These are phyloP conservation scores for Citrus medica DNA, from an alignment of 345 rosid genomes.

Conservation along the genomic window DNA sequence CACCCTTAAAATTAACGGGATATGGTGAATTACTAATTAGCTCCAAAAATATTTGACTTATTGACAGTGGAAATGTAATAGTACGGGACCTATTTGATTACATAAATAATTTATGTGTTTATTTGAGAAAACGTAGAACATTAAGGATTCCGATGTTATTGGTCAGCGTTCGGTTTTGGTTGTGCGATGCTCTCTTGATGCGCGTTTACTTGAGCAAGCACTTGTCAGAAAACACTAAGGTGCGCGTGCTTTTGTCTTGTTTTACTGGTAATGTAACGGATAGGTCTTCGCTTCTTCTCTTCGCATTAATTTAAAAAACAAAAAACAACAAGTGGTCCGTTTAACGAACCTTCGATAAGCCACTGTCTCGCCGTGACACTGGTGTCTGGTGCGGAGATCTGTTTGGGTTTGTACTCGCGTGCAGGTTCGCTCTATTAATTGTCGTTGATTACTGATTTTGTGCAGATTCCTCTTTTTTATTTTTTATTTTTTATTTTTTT, in stretches of 20 bases:
- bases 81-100: no score
- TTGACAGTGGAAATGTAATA: no score
- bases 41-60: no score
- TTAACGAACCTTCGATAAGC: slow-evolving; percentile 19
- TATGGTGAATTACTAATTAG: no score
- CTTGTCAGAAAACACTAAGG: slow-evolving; percentile 17
- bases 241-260: slow-evolving; percentile 34
- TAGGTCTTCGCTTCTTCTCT: neutral
- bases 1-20: no score
- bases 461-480: no score
- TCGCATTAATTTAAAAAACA: neutral
- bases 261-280: slow-evolving; percentile 3
- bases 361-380: neutral
- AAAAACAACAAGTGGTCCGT: neutral
- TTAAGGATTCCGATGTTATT: neutral
- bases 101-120: no score
- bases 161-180: neutral
- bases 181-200: neutral
- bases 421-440: neutral
- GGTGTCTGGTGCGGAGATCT: neutral
- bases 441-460: neutral
- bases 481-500: no score
- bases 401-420: neutral
- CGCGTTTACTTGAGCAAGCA: slow-evolving; percentile 10
- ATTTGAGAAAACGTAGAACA: no score